Conservation (phyloP, 2,329 filamentous ascomycete genomes). For the Scedosporium apiospermum region DNA sequence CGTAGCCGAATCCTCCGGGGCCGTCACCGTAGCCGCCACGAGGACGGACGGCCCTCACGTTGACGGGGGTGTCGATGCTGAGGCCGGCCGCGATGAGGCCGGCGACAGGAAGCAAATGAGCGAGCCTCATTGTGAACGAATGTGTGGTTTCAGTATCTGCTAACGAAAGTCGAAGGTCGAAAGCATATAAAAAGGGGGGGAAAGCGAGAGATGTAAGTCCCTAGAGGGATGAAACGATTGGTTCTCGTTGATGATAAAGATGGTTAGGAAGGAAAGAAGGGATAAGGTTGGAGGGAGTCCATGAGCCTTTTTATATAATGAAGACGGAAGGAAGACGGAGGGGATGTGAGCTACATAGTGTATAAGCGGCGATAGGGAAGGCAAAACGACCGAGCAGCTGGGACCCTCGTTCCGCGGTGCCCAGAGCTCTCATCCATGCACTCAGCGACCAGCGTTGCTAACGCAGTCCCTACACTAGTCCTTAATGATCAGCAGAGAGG, state of each 20-base stretch:
- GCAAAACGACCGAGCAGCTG: background rate
- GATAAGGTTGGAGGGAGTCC: background rate
- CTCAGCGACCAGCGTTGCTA: background rate
- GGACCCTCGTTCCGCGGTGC: background rate
- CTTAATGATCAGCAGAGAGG: background rate
- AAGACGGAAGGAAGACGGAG: background rate
- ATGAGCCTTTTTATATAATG: conserved; percentile 2
- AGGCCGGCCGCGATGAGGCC: conserved; percentile 20
- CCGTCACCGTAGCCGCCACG: background rate
- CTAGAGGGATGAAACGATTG: background rate
- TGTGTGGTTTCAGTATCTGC: background rate
- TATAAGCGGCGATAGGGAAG: background rate
- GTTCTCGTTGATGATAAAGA: background rate
- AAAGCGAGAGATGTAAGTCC: background rate
- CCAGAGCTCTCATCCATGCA: background rate
- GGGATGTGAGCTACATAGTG: no score
- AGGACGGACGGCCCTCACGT: conserved; percentile 7
- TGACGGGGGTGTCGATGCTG: conserved; percentile 14
- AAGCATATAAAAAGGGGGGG: background rate
- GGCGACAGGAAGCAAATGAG: conserved; percentile 20
- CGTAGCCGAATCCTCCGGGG: background rate
- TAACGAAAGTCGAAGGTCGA: background rate
- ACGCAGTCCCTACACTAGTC: background rate
- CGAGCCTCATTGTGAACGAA: conserved; percentile 22
- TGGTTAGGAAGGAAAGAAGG: background rate